phyloP scores from a whole-genome alignment of 1,284 basidiomycete genomes.

The Fomitopsis pinicola region DNA sequence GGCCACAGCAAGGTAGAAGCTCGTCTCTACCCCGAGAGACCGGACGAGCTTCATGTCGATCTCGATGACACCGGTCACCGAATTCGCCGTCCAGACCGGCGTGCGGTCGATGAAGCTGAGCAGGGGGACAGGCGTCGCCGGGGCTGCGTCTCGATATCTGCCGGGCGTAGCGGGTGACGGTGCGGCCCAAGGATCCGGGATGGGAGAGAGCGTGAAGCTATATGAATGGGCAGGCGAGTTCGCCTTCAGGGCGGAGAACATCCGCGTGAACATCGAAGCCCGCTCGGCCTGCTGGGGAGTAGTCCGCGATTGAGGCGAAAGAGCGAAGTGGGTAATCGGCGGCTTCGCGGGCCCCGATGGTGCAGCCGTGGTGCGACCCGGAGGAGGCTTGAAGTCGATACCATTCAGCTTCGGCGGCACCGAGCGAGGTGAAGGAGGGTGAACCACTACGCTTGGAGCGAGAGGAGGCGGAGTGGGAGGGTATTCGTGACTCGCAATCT shows the following conservation, averaged over 20 bases:
- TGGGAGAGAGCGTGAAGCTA: conserved; percentile 58
- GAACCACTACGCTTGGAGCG: conserved; percentile 29
- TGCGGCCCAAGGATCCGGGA: conserved; percentile 26
- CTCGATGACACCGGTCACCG: conserved; percentile 58
- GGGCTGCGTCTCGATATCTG: conserved; percentile 20
- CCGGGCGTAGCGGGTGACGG: conserved; percentile 13
- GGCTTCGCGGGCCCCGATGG: conserved; percentile 10
- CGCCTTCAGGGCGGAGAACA: conserved; percentile 51
- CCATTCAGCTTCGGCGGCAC: conserved; percentile 38
- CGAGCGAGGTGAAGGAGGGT: conserved; percentile 41
- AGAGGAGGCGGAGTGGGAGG: conserved; percentile 55
- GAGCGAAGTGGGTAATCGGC: conserved; percentile 56
- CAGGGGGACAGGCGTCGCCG: conserved; percentile 38
- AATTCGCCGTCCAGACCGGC: conserved; percentile 54
- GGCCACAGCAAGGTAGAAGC: conserved; percentile 72
- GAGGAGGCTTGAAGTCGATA: conserved; percentile 12
- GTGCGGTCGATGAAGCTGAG: conserved; percentile 69
- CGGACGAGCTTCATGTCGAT: conserved; percentile 52
- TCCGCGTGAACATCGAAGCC: conserved; percentile 50
- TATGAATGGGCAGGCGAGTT: conserved; percentile 55
- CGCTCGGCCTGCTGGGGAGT: conserved; percentile 29
- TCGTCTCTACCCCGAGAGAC: conserved; percentile 64
- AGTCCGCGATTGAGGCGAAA: conserved; percentile 49
- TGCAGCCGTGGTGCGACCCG: neutral
- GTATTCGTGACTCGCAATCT: conserved; percentile 49